Evolutionary conservation across 352 stramenopile genomes (phyloP), one percentile per base, ranked within the genome.

Genomic region (Pythium rishiriense): DNA sequence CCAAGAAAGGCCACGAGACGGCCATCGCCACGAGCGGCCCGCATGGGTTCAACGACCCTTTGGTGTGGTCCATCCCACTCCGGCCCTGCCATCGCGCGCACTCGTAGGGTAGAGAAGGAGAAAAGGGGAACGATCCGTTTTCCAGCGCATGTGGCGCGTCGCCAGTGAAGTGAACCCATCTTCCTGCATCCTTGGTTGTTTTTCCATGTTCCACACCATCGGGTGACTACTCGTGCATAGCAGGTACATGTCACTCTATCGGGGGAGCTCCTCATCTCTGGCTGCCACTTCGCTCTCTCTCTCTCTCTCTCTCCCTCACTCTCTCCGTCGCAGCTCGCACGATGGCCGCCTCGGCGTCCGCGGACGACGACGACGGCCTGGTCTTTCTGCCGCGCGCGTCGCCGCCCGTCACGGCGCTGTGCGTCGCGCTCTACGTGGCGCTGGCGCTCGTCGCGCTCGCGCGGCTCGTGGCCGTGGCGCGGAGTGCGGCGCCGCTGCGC

Each of bases 351-450:
- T n/a, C n/a, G n/a, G n/a, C n/a, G n/a, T n/a, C n/a, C n/a, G n/a
- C n/a, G n/a, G n/a, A n/a, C n/a, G 54, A 64, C n/a, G 55, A 69
- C 35, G 62, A 67, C 31, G 33, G 47, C 47, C 55, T 74, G 62
- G 83, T 91, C 51, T 87, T 85, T 64, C 70, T 94, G 10, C 81
- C 83, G 25, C 66, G 60, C 10, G 73, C 83, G 15, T 83, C 81
- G 17, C 55, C 70, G 5, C 62, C 72, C 1, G 70, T 91, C 0
- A 64, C 80, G 61, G 57, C 79, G 46, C 58, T 92, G 19, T 92
- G 83, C 46, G 73, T 91, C 28, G 58, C 58, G 4, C 59, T 91
- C 28, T 94, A 94, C 61, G 33, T 89, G 28, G 42, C 66, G 17
- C 73, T 94, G 22, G 85, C 76, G 14, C 53, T 83, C 35, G 74